These are phyloP conservation scores for Flagelloscypha sp. DNA, from an alignment of 768 basidiomycete genomes.

Conservation along the genomic window DNA sequence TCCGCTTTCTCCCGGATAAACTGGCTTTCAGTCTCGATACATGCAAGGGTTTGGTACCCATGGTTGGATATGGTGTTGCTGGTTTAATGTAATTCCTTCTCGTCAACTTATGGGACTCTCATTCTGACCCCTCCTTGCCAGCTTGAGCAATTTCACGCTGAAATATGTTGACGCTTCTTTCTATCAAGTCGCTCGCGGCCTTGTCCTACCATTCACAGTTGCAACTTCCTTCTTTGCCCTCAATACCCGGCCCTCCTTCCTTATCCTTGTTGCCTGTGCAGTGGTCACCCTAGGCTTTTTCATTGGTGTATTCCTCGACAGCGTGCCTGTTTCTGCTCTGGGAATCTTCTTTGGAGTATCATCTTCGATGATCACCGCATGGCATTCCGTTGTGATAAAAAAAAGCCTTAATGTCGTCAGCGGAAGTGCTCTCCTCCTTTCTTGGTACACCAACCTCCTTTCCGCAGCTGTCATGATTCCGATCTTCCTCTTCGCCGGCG, in stretches of 20 bases:
- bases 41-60: slow-evolving; percentile 66
- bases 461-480: slow-evolving; percentile 70
- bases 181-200: slow-evolving; percentile 91
- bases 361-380: slow-evolving; percentile 78
- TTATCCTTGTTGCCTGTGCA: slow-evolving; percentile 65
- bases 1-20: slow-evolving; percentile 60
- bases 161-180: slow-evolving; percentile 94
- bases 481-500: slow-evolving; percentile 65
- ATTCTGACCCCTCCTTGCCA: slow-evolving; percentile 19
- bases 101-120: background rate
- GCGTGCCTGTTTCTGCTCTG: slow-evolving; percentile 43
- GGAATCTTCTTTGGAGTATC: slow-evolving; percentile 79
- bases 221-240: slow-evolving; percentile 76
- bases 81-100: slow-evolving; percentile 56
- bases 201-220: slow-evolving; percentile 92
- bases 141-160: slow-evolving; percentile 84
- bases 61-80: slow-evolving; percentile 70
- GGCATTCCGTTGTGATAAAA: slow-evolving; percentile 94
- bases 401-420: slow-evolving; percentile 70
- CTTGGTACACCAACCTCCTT: slow-evolving; percentile 87
- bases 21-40: slow-evolving; percentile 55
- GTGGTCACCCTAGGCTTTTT: slow-evolving; percentile 92
- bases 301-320: slow-evolving; percentile 77
- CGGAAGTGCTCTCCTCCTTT: slow-evolving; percentile 76
- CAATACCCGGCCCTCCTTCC: slow-evolving; percentile 63